These are phyloP conservation scores for Eucalyptus coolabah DNA, from an alignment of 345 rosid species.

Conservation along the genomic window DNA sequence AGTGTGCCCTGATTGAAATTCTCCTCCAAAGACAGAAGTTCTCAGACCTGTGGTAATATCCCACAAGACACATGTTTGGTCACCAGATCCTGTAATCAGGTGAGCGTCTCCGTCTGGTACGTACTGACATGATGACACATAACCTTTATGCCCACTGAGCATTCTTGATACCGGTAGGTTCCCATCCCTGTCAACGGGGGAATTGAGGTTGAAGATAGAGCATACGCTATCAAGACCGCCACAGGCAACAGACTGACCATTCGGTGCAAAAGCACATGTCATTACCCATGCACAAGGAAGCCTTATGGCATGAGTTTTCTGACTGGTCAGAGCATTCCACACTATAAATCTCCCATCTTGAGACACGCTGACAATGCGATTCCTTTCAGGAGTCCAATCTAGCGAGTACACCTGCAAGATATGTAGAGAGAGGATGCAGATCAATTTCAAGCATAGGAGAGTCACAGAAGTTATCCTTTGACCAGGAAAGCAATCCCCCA, in stretches of 20 bases:
- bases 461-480: background rate
- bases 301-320: constrained; percentile 91
- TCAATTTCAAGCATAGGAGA: background rate
- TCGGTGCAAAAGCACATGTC: constrained; percentile 97
- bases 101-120: constrained; percentile 85
- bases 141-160: constrained; percentile 91
- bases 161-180: constrained; percentile 58
- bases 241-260: constrained; percentile 89
- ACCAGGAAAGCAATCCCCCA: background rate
- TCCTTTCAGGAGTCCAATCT: constrained; percentile 86
- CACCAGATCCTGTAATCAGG: constrained; percentile 85
- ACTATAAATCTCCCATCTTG: constrained; percentile 92
- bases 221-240: constrained; percentile 96
- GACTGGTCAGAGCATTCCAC: constrained; percentile 97
- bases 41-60: constrained; percentile 91
- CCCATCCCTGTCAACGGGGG: constrained; percentile 78
- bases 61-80: constrained; percentile 90
- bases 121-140: constrained; percentile 90
- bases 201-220: constrained; percentile 86
- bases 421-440: background rate
- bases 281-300: constrained; percentile 97
- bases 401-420: constrained; percentile 63
- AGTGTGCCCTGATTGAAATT: constrained; percentile 94
- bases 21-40: constrained; percentile 96
- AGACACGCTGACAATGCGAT: constrained; percentile 90